These are phyloP conservation scores for Dictyostelium intermedium DNA, from an alignment of 78 protist species.

Conservation along the genomic window DNA sequence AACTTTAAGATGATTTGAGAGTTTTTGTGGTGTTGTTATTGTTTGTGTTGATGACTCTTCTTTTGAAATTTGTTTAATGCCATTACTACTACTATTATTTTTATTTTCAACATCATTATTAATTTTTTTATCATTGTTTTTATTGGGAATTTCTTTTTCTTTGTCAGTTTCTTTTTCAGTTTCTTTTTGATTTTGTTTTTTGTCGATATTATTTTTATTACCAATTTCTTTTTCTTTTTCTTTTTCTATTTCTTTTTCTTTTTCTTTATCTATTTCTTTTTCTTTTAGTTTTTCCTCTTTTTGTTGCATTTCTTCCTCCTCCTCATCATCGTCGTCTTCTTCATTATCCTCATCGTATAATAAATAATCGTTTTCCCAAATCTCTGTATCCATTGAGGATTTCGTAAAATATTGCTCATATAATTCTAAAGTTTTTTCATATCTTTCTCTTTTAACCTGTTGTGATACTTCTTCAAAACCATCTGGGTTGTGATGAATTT, in stretches of 20 bases:
- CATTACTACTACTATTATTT: not conserved
- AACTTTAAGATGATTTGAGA: not conserved
- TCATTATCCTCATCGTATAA: not conserved
- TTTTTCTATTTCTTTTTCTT: not conserved
- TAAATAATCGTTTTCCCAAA: not conserved
- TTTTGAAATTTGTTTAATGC: not conserved
- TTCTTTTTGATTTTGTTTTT: not conserved
- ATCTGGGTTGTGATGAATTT: not conserved
- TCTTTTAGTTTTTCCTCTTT: not conserved
- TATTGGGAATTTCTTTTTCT: not conserved
- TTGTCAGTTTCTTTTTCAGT: not conserved
- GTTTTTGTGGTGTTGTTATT: not conserved
- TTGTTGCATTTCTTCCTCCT: not conserved
- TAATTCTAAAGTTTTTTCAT: not conserved
- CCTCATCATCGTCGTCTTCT: not conserved
- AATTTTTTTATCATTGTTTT: not conserved
- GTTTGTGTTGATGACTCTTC: not conserved
- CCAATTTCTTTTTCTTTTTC: not conserved
- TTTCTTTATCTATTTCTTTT: not conserved
- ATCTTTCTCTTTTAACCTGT: conserved; percentile 6
- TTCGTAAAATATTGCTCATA: not conserved
- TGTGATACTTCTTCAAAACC: not conserved
- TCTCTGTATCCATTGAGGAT: not conserved
- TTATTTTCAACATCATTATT: not conserved
- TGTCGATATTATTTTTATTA: too few relatives aligned